A percentile compares a stretch with the other conserved stretches of the same genome.
Conservation (phyloP, 2,329 filamentous ascomycete species). For the Colletotrichum higginsianum region DNA sequence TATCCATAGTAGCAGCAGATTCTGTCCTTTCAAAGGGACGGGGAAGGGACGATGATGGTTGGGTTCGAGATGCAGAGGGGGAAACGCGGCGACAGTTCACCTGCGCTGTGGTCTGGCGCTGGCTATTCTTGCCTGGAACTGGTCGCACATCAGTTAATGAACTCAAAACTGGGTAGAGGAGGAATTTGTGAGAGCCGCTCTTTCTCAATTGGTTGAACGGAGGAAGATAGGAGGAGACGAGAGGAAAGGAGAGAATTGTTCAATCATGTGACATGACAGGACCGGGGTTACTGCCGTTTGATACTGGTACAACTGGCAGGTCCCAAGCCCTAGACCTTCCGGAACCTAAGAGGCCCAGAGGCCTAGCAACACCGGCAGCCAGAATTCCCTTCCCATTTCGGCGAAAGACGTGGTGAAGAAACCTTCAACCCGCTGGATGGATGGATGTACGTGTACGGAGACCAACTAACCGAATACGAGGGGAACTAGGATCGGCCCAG, state of each 20-base stretch:
- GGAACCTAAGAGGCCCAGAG: background rate
- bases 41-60: background rate
- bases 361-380: background rate
- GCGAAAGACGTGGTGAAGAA: background rate
- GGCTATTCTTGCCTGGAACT: background rate
- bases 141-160: background rate
- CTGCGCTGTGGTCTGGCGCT: background rate
- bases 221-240: background rate
- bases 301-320: background rate
- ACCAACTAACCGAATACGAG: background rate
- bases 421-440: background rate
- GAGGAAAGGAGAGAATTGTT: background rate
- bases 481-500: background rate
- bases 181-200: background rate
- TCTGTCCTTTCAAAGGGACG: slow-evolving; percentile 4
- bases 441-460: no score
- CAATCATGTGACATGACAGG: slow-evolving; percentile 13
- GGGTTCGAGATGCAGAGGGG: background rate
- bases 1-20: slow-evolving; percentile 40
- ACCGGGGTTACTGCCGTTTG: background rate
- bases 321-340: background rate
- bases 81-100: background rate
- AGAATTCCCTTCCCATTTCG: background rate
- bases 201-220: background rate
- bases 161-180: no score